Evolutionary conservation across 768 basidiomycete species (phyloP).

Genomic region (Lactifluus pinguis): DNA sequence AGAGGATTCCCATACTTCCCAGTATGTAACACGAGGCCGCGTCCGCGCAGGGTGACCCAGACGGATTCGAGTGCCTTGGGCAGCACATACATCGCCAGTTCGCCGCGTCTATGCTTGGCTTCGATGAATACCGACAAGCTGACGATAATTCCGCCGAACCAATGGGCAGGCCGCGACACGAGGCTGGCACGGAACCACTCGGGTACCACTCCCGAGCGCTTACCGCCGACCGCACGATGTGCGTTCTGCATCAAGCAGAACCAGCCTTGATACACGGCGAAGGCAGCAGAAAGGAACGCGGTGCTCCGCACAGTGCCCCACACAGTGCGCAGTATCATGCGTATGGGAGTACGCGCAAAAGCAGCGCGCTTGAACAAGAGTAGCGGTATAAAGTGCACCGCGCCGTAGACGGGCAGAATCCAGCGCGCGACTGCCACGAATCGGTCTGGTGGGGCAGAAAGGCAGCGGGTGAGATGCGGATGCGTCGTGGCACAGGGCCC

Average conservation of each 20-base stretch:
- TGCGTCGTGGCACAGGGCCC: constrained; percentile 70
- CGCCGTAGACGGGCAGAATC: constrained; percentile 81
- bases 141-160: constrained; percentile 60
- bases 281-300: constrained; percentile 78
- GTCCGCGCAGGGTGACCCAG: constrained; percentile 42
- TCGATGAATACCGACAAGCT: constrained; percentile 81
- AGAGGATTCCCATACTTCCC: constrained; percentile 62
- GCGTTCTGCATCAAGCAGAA: constrained; percentile 61
- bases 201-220: constrained; percentile 28
- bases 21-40: constrained; percentile 63
- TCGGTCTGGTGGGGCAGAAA: constrained; percentile 51
- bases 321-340: constrained; percentile 54
- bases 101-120: constrained; percentile 74
- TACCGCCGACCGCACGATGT: constrained; percentile 35
- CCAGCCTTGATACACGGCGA: constrained; percentile 69
- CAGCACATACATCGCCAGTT: constrained; percentile 25
- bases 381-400: constrained; percentile 81
- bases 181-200: constrained; percentile 45
- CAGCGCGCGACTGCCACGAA: constrained; percentile 76
- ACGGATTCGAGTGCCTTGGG: too few relatives aligned
- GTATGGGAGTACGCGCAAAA: constrained; percentile 56
- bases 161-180: constrained; percentile 64
- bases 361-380: constrained; percentile 69
- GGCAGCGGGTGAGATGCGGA: constrained; percentile 58
- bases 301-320: constrained; percentile 76